Percentiles rank a stretch among this genome's conserved stretches.
Evolutionary conservation across 371 early-diverging fungal species (phyloP).

Genomic region (Mucor sp.): DNA sequence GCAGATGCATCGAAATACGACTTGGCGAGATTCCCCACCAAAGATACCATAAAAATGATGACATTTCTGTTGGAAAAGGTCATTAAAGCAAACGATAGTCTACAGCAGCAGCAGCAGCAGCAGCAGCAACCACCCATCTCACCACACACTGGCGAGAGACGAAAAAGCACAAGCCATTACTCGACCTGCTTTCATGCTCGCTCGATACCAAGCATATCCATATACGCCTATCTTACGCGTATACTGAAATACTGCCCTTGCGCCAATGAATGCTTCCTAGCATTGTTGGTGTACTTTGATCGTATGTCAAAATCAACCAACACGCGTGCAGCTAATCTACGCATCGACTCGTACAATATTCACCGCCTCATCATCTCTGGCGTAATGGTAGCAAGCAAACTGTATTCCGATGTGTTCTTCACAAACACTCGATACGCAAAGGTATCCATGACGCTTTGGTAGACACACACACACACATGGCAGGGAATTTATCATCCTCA

Average conservation of each 20-base stretch:
- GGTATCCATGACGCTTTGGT: conserved; percentile 28
- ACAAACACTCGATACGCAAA: conserved; percentile 90
- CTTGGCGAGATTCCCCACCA: conserved; percentile 58
- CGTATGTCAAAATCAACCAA: conserved; percentile 61
- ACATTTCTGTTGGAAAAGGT: conserved; percentile 61
- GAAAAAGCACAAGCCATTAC: conserved; percentile 19
- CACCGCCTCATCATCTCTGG: conserved; percentile 88
- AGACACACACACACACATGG: not conserved
- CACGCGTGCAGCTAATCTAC: conserved; percentile 50
- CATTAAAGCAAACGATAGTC: conserved; percentile 53
- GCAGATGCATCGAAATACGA: conserved; percentile 35
- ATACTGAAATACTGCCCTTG: conserved; percentile 93
- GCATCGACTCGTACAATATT: conserved; percentile 85
- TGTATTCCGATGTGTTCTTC: conserved; percentile 88
- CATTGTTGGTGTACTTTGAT: conserved; percentile 83
- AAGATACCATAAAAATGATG: conserved; percentile 69
- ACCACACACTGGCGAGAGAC: conserved; percentile 9
- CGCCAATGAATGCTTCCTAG: conserved; percentile 83
- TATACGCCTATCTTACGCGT: conserved; percentile 79
- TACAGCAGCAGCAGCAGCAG: conserved; percentile 31
- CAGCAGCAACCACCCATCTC: conserved; percentile 20
- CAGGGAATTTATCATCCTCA: not conserved
- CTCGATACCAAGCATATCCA: conserved; percentile 85
- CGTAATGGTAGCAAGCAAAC: conserved; percentile 82
- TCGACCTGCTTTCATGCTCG: conserved; percentile 82